These are phyloP conservation scores for Purpureocillium takamizusanense DNA, from an alignment of 2,329 filamentous ascomycete species.

Conservation along the genomic window DNA sequence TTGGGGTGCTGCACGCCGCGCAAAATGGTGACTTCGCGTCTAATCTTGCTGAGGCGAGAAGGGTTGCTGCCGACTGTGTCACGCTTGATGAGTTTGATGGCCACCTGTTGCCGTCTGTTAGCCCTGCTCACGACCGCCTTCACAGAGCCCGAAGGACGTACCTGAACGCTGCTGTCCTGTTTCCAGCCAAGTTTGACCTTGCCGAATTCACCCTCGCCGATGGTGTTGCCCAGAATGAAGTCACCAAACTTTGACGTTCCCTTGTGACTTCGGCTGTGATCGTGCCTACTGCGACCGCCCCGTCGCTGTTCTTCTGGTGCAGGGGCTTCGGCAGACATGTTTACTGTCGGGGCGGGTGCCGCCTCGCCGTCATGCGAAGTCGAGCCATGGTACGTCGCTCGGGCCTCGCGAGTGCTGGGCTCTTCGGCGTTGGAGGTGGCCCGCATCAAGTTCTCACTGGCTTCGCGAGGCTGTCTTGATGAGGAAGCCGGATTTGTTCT, in stretches of 20 bases:
- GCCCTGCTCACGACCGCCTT: too few relatives aligned
- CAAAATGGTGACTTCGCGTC: constrained; percentile 91
- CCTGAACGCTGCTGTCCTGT: constrained; percentile 80
- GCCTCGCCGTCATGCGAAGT: constrained; percentile 25
- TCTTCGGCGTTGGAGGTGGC: constrained; percentile 41
- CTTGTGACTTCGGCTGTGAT: constrained; percentile 50
- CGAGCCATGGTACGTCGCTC: constrained; percentile 12
- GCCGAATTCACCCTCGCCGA: constrained; percentile 96
- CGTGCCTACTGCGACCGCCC: constrained; percentile 47
- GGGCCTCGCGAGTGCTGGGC: constrained; percentile 16
- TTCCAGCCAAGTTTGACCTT: constrained; percentile 99
- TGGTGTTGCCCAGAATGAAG: constrained; percentile 89
- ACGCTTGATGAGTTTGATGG: constrained; percentile 93
- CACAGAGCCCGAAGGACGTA: too few relatives aligned
- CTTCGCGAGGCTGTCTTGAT: constrained; percentile 59
- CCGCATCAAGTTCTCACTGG: constrained; percentile 70
- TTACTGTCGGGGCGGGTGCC: constrained; percentile 34
- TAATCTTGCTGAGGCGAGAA: constrained; percentile 87
- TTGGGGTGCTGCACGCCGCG: constrained; percentile 86
- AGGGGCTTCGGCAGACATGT: constrained; percentile 30
- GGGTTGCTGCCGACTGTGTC: constrained; percentile 85
- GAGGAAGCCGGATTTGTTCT: constrained; percentile 33
- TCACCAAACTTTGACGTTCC: constrained; percentile 78
- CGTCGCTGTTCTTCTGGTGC: constrained; percentile 31
- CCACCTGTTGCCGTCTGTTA: constrained; percentile 52